Evolutionary conservation across 768 basidiomycete species (phyloP), one percentile per base, ranked within the genome.

Genomic region (Boletus pseudo-olivaceus): DNA sequence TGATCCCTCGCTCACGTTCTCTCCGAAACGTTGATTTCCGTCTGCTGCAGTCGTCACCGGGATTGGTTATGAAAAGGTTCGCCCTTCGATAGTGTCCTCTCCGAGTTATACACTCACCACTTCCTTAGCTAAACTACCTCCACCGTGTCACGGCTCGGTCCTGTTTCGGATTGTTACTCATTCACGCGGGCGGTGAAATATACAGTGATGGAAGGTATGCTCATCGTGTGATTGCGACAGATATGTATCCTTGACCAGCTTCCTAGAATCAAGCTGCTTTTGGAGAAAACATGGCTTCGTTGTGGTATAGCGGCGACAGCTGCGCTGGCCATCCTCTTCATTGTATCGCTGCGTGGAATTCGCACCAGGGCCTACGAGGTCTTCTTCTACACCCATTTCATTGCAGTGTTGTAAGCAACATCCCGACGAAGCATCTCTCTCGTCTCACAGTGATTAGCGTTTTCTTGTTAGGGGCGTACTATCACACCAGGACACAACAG

Each of bases 101-200:
- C 32, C 11, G 9, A 12, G 10, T 20, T 0, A 30, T 39, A 17
- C 17, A 32, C 43, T 70, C 19, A 67, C 35, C 2, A 1, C 3
- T 2, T 33, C 14, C n/a, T 17, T 17, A 76, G 75, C 59, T 76
- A 3, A 77, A 76, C 53, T 73, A 62, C 23, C 33, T 74, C 4
- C 83, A 85, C 61, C 76, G 82, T 5, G 76, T 80, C 55, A 62
- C 71, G 1, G 80, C 80, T 11, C 74, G 83, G 3, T 69, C 75
- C 2, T 65, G 80, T 30, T 74, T 77, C 38, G 67, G 77, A 27
- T 54, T 85, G 27, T 63, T 78, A 1, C 78, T 81, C 71, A 63
- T 83, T 23, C 83, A 85, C 58, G 75, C 62, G 2, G 68, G 72
- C 32, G 51, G 59, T 7, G 30, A 67, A 51, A 11, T 59, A 19